Percentiles rank a stretch among this genome's conserved stretches.
phyloP scores from a whole-genome alignment of 2,329 filamentous ascomycete species.

The Fusarium buxicola region DNA sequence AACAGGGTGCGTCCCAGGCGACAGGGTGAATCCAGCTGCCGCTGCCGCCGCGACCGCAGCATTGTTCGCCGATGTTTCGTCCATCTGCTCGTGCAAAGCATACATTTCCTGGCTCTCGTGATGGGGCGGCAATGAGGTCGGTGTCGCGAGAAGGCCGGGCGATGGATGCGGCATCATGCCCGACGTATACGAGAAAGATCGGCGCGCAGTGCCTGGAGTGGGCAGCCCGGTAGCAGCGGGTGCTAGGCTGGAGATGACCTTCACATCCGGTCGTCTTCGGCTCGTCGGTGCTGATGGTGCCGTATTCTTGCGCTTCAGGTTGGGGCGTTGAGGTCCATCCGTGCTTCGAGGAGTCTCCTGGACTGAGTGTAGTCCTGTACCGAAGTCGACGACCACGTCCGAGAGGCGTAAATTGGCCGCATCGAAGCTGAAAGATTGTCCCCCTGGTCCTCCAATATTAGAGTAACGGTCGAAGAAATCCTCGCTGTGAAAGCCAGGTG shows the following conservation, averaged over 20 bases:
- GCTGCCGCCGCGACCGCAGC: conserved; percentile 52
- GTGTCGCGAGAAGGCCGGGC: conserved; percentile 53
- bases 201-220: conserved; percentile 51
- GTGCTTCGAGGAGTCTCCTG: conserved; percentile 58
- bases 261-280: conserved; percentile 55
- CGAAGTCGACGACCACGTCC: conserved; percentile 72
- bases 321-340: conserved; percentile 50
- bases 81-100: conserved; percentile 50
- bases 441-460: conserved; percentile 67
- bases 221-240: conserved; percentile 44
- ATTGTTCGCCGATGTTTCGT: conserved; percentile 50
- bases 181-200: conserved; percentile 52
- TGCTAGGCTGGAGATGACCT: conserved; percentile 47
- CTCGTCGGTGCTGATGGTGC: conserved; percentile 51
- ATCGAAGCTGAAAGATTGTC: conserved; percentile 73
- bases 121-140: conserved; percentile 52
- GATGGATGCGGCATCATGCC: conserved; percentile 54
- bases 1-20: conserved; percentile 35
- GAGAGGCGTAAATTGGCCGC: conserved; percentile 78
- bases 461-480: conserved; percentile 88
- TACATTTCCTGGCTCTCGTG: conserved; percentile 49
- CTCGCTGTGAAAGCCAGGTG: conserved; percentile 84
- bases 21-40: conserved; percentile 52
- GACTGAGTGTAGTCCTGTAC: conserved; percentile 65
- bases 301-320: conserved; percentile 63